Evolutionary conservation across 2,329 filamentous ascomycete genomes (phyloP).

Genomic region (Alternaria tenuissima): DNA sequence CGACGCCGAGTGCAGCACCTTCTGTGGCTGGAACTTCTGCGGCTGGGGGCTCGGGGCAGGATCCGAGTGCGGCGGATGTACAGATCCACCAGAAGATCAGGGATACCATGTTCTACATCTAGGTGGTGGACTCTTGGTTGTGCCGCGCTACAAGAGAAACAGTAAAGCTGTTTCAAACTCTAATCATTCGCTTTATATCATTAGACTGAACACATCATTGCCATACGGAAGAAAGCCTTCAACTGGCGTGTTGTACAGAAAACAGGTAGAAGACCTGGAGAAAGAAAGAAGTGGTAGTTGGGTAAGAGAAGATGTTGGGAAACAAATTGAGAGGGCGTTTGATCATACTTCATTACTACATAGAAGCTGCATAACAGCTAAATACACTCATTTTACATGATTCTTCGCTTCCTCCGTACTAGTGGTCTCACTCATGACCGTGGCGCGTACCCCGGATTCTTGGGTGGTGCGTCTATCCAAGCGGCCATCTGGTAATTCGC

Average conservation of each 20-base stretch:
- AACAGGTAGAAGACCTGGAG: not conserved
- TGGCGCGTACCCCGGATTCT: not conserved
- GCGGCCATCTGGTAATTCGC: not conserved
- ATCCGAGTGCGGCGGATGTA: constrained; percentile 14
- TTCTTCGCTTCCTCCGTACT: too few species aligned
- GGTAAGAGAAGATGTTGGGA: not conserved
- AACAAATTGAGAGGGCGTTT: not conserved
- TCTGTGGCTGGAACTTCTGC: constrained; percentile 13
- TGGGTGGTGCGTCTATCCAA: not conserved
- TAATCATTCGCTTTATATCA: not conserved
- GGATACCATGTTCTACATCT: constrained; percentile 29
- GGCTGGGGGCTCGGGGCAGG: constrained; percentile 4
- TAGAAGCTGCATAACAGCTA: constrained; percentile 11
- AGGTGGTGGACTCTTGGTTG: not conserved
- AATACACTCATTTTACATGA: constrained; percentile 1
- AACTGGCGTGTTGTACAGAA: not conserved
- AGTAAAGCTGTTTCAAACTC: not conserved
- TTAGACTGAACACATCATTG: not conserved
- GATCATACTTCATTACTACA: not conserved
- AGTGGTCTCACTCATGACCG: fast-evolving
- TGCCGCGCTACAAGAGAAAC: not conserved
- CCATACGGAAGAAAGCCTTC: not conserved
- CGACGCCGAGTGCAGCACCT: constrained; percentile 19
- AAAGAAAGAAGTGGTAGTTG: not conserved
- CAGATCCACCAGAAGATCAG: constrained; percentile 23